Base-by-base conservation (phyloP, 164 flowering plant genomes). In the Amborella trichopoda region DNA sequence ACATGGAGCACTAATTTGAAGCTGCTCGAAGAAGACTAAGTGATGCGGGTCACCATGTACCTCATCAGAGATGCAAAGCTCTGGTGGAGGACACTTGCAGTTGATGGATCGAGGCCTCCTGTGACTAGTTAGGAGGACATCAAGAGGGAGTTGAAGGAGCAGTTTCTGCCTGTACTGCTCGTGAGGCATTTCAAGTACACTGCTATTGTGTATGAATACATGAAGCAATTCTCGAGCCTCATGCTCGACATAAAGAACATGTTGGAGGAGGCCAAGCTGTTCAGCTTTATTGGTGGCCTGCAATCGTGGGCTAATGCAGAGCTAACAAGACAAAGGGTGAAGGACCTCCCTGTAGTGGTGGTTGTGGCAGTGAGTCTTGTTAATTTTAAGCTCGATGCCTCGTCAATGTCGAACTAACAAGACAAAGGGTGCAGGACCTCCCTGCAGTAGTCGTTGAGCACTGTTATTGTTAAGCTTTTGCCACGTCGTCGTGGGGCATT, bases 191-290 rank as follows among this genome's bases (percentile, higher is more conserved):
- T 16, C 6, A 51, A 23, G 23, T 48, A 52, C 1, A 44, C 21
- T 0, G 50, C 42, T 0, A 11, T n/a, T 0, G 28, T 56, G 14
- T 16, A 43, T 1, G 59, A 61, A 0, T 61, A 56, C 26, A 41
- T 56, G 1, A 53, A 56, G 21, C 28, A 39, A 2, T 56, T 61
- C 26, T 28, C 26, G n/a, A 46, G 51, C 0, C 37, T 55, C 16
- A 2, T 60, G 48, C 6, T 65, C 17, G 48, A 65, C 2, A 49
- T 65, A 6, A 32, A 52, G 18, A 49, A 61, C 44, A 65, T 61
- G 62, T 52, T 50, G 0, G 30, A 65, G 22, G 65, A 55, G 11
- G 58, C 52, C 28, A 55, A 52, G 22, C 26, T 52, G 1, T 60
- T 59, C 24, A 65, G 55, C 23, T 56, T 60, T 44, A 10, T 56